Conservation (phyloP, 2,329 filamentous ascomycete species). For the Apiospora kogelbergensis region DNA sequence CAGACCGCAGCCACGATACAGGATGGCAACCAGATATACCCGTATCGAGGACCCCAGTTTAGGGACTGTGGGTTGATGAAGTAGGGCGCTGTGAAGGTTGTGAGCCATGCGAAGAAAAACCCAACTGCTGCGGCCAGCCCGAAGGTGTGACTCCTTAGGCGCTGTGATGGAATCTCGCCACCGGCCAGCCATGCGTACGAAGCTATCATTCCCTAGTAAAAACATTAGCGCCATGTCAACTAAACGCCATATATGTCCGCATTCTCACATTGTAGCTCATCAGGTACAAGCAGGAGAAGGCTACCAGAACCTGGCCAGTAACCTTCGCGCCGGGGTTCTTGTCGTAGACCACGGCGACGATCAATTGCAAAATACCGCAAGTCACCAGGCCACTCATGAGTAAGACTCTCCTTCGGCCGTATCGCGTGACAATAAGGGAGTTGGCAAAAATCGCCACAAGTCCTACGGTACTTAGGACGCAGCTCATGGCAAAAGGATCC, state of each 20-base stretch:
- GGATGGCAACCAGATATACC: constrained; percentile 48
- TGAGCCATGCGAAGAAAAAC: constrained; percentile 51
- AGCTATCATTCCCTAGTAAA: constrained; percentile 41
- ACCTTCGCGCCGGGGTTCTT: constrained; percentile 30
- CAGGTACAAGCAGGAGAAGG: constrained; percentile 47
- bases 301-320: constrained; percentile 44
- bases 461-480: constrained; percentile 48
- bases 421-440: constrained; percentile 45
- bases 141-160: constrained; percentile 52
- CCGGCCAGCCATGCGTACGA: constrained; percentile 52
- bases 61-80: constrained; percentile 52
- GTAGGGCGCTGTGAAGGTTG: constrained; percentile 53
- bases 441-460: constrained; percentile 50
- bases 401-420: constrained; percentile 48
- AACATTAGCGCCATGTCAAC: neutral
- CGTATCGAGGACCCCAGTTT: constrained; percentile 52
- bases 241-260: too few species aligned
- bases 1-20: constrained; percentile 24
- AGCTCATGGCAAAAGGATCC: constrained; percentile 51
- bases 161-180: constrained; percentile 53
- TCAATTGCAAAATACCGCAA: constrained; percentile 51
- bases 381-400: constrained; percentile 45
- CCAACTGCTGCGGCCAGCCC: constrained; percentile 47
- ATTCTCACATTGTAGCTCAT: constrained; percentile 47
- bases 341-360: constrained; percentile 48